Conservation (phyloP, 805 yeast genomes). For the Candida qinlingensis region DNA sequence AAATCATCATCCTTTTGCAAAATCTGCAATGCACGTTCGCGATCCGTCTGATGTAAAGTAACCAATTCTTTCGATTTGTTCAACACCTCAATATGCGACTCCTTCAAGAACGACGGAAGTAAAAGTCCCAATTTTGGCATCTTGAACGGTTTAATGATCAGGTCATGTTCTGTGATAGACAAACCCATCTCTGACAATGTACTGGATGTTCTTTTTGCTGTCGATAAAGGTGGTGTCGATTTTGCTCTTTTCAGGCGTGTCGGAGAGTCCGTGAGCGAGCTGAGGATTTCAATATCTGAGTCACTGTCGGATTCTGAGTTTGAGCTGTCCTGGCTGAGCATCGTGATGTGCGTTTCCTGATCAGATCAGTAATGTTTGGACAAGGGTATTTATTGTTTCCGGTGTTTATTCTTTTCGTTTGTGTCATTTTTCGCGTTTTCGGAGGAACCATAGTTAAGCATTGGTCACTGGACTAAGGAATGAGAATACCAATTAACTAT, state of each 20-base stretch:
- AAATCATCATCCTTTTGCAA: not conserved
- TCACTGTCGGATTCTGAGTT: not conserved
- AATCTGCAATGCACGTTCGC: not conserved
- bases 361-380: no score
- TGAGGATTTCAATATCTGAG: not conserved
- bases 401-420: no score
- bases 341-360: no score
- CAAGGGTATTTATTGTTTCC: no score
- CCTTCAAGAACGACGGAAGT: slow-evolving; percentile 2
- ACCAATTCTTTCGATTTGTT: slow-evolving; percentile 1
- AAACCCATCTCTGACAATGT: no score
- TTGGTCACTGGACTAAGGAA: no score
- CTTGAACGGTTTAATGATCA: not conserved
- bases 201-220: not conserved
- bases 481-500: no score
- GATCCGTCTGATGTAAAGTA: slow-evolving; percentile 5
- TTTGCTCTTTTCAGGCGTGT: not conserved
- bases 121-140: not conserved
- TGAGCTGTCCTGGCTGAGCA: not conserved
- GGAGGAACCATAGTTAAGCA: no score
- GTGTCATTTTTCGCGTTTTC: no score
- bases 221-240: not conserved
- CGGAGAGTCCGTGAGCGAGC: not conserved
- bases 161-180: not conserved
- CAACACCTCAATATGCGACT: not conserved